Evolutionary conservation across 1,139 yeast species (phyloP), one percentile per base, ranked within the genome.

Genomic region (Pichia sp.): DNA sequence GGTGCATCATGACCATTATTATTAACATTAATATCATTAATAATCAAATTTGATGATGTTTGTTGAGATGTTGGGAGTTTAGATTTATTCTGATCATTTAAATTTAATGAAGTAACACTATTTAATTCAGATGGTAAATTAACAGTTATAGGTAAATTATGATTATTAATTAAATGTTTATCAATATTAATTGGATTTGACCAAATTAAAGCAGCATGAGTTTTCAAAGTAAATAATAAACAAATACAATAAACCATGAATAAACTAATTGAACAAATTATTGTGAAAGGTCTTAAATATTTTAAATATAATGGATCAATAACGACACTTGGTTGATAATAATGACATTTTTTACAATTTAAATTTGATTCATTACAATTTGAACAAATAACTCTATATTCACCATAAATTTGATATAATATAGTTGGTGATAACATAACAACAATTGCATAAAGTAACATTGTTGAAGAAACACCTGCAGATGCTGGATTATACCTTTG

Each of bases 1-100:
- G 98, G 97, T 0, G 96, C 95, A 60, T 89, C 97, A 53, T 91
- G 98, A 0, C 95, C 95, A 4, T n/a, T n/a, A n/a, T n/a, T n/a
- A n/a, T n/a, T n/a, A n/a, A n/a, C n/a, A n/a, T n/a, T n/a, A n/a
- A n/a, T n/a, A n/a, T n/a, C n/a, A n/a, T n/a, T n/a, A n/a, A n/a
- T n/a, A n/a, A n/a, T n/a, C n/a, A n/a, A n/a, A n/a, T n/a, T n/a
- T n/a, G 42, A 46, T 18, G 58, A 46, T 30, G 40, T 31, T 40
- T 28, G 45, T 32, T 25, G 43, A 22, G 26, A 42, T n/a, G 20
- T 37, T 14, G 43, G 47, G 18, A 36, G 38, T 5, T 42, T 38
- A n/a, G n/a, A n/a, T n/a, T n/a, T n/a, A n/a, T n/a, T 28, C 34
- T 34, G 46, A 20, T 45, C 45, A 39, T 52, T 55, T 20, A 55